Conservation (phyloP, 352 stramenopile genomes). For the Globisporangium nagaii region DNA sequence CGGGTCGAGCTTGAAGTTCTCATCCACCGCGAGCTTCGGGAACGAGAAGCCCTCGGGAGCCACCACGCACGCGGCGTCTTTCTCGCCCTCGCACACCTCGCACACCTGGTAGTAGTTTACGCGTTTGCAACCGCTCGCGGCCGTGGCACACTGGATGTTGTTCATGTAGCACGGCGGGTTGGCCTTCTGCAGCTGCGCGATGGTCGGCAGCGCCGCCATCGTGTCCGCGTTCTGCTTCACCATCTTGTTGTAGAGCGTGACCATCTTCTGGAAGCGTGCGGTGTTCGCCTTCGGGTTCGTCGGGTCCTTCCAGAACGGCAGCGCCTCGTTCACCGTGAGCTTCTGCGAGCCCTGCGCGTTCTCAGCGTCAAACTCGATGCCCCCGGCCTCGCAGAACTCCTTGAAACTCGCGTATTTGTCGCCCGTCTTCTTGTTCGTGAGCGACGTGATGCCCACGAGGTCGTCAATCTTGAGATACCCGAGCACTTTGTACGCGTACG, state of each 20-base stretch:
- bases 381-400: conserved; percentile 42
- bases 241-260: conserved; percentile 57
- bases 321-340: conserved; percentile 30
- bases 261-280: conserved; percentile 35
- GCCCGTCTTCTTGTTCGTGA: conserved; percentile 17
- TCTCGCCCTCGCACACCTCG: conserved; percentile 28
- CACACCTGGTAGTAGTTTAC: conserved; percentile 63
- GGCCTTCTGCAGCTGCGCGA: conserved; percentile 24
- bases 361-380: conserved; percentile 39
- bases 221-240: conserved; percentile 20
- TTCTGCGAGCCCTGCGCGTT: conserved; percentile 22
- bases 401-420: conserved; percentile 26
- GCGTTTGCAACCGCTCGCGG: conserved; percentile 44
- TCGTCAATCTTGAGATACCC: conserved; percentile 54
- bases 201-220: conserved; percentile 41
- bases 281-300: conserved; percentile 35
- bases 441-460: conserved; percentile 50
- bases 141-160: conserved; percentile 34
- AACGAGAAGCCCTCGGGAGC: conserved; percentile 38
- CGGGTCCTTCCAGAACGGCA: conserved; percentile 63
- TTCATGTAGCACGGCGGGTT: conserved; percentile 78
- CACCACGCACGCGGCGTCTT: conserved; percentile 22
- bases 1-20: conserved; percentile 10
- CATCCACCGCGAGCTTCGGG: conserved; percentile 35
- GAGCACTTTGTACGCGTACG: conserved; percentile 52